phyloP scores from a whole-genome alignment of 495 filamentous ascomycete genomes.

The Penicillium ucsense region DNA sequence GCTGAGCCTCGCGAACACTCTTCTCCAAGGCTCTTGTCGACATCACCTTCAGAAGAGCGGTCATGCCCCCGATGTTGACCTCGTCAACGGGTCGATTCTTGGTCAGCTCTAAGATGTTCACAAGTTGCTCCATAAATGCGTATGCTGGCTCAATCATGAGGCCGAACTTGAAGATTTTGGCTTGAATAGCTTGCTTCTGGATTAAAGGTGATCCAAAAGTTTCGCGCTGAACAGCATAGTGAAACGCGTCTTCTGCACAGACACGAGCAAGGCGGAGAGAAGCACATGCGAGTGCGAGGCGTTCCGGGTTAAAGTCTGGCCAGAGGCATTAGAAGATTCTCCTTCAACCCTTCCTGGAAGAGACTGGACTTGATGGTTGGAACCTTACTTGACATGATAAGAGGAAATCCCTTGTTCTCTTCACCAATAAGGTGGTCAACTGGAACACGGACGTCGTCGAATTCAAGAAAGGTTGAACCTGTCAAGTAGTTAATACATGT shows the following conservation, averaged over 20 bases:
- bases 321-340: background rate
- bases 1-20: conserved; percentile 49
- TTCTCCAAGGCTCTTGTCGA: conserved; percentile 46
- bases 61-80: conserved; percentile 41
- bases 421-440: conserved; percentile 33
- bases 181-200: conserved; percentile 34
- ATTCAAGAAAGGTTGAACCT: conserved; percentile 39
- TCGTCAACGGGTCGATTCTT: conserved; percentile 24
- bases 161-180: conserved; percentile 41
- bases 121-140: conserved; percentile 40
- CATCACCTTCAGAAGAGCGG: conserved; percentile 42
- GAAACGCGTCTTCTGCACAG: conserved; percentile 40
- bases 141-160: conserved; percentile 40
- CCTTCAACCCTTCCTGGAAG: too few species aligned
- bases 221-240: conserved; percentile 38
- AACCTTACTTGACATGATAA: conserved; percentile 39
- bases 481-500: background rate
- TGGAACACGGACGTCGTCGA: conserved; percentile 39
- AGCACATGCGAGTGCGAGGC: conserved; percentile 32
- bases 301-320: conserved; percentile 40
- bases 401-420: conserved; percentile 39
- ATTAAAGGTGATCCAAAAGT: conserved; percentile 42
- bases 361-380: background rate
- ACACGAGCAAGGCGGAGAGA: conserved; percentile 36
- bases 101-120: conserved; percentile 34